Percentiles rank a stretch among this genome's conserved stretches.
These are phyloP conservation scores for Tricholoma hemisulphureum DNA, from an alignment of 768 basidiomycete genomes.

Conservation along the genomic window DNA sequence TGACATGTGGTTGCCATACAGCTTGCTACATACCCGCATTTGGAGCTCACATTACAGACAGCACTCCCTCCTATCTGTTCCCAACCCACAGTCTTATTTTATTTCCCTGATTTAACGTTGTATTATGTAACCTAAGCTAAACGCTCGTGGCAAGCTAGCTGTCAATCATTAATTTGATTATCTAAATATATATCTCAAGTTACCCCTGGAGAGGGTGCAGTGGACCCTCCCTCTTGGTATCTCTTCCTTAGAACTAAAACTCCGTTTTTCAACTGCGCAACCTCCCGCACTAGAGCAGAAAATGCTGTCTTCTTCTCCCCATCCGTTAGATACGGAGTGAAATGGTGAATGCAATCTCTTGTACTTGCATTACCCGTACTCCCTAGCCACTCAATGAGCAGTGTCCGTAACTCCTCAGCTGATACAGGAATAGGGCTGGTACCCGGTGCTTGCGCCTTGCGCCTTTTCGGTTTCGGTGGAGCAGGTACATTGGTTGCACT, in stretches of 20 bases:
- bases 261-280: slow-evolving; percentile 69
- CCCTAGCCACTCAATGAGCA: slow-evolving; percentile 77
- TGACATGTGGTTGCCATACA: too few species aligned
- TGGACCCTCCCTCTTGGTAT: slow-evolving; percentile 31
- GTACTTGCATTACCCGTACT: slow-evolving; percentile 70
- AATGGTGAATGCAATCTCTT: slow-evolving; percentile 77
- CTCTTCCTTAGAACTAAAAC: slow-evolving; percentile 55
- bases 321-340: slow-evolving; percentile 71
- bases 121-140: too few species aligned
- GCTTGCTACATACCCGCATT: too few species aligned
- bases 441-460: slow-evolving; percentile 47
- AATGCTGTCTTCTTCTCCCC: slow-evolving; percentile 70
- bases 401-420: slow-evolving; percentile 56
- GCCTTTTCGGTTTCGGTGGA: slow-evolving; percentile 50
- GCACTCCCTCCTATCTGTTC: too few species aligned
- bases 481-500: slow-evolving; percentile 16
- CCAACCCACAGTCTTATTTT: too few species aligned
- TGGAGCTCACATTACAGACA: too few species aligned
- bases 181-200: slow-evolving; percentile 16
- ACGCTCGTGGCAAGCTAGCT: too few species aligned
- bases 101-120: too few species aligned
- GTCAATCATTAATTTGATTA: not conserved
- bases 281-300: slow-evolving; percentile 77
- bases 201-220: slow-evolving; percentile 37
- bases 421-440: slow-evolving; percentile 37